These are phyloP conservation scores for Cryptococcus maquisensis DNA, from an alignment of 1,284 basidiomycete species.

Conservation along the genomic window DNA sequence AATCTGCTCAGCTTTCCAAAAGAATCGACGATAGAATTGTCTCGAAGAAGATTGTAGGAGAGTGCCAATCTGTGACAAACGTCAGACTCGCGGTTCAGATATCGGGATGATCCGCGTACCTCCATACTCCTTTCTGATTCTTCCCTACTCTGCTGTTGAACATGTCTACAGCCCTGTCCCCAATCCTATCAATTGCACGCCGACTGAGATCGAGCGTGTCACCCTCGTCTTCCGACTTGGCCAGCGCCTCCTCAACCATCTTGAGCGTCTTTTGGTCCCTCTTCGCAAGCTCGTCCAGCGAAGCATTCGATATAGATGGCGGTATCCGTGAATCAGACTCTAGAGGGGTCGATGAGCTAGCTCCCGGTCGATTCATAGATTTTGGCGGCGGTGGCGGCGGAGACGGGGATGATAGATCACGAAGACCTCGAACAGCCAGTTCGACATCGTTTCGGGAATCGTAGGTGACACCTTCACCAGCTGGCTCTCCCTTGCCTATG, in stretches of 20 bases:
- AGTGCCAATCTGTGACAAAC: conserved; percentile 66
- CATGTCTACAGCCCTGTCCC: conserved; percentile 66
- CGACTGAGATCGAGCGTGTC: conserved; percentile 77
- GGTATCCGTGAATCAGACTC: background rate
- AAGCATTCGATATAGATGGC: background rate
- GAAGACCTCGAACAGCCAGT: conserved; percentile 11
- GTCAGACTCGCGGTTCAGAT: background rate
- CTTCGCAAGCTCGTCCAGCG: background rate
- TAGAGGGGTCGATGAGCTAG: background rate
- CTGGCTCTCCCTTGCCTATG: too few relatives aligned
- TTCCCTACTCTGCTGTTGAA: conserved; percentile 59
- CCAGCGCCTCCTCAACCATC: conserved; percentile 60
- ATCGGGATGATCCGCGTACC: conserved; percentile 53
- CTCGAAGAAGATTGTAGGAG: conserved; percentile 73
- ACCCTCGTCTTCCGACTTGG: conserved; percentile 67
- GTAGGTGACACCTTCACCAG: background rate
- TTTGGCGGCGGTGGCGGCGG: background rate
- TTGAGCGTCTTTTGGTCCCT: conserved; percentile 12
- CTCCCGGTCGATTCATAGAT: background rate
- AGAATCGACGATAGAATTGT: conserved; percentile 64
- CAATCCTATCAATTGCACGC: conserved; percentile 68
- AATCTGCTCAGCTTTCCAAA: conserved; percentile 73
- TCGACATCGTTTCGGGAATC: conserved; percentile 10
- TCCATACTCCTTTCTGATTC: conserved; percentile 58
- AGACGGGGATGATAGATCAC: conserved; percentile 1